phyloP scores from a whole-genome alignment of 352 stramenopile species.

The Phytophthora sojae region DNA sequence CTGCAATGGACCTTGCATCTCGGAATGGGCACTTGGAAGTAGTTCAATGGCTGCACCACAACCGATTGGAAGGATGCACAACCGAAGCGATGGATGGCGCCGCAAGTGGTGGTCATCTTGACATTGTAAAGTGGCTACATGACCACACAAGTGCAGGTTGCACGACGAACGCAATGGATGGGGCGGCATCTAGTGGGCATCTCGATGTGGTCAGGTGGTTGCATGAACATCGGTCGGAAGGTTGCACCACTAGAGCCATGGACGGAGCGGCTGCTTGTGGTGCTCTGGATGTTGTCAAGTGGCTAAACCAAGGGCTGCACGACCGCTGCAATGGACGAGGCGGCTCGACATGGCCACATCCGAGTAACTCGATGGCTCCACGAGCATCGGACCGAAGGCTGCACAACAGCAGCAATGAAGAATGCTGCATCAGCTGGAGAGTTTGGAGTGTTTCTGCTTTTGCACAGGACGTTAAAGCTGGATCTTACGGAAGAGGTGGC shows the following conservation, averaged over 20 bases:
- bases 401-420: background rate
- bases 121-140: constrained; percentile 1
- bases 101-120: background rate
- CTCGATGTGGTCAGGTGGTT: constrained; percentile 5
- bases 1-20: background rate
- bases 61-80: background rate
- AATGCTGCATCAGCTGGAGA: background rate
- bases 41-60: background rate
- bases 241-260: constrained; percentile 2
- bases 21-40: constrained; percentile 1
- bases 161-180: background rate
- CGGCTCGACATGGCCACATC: background rate
- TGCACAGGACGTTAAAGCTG: background rate
- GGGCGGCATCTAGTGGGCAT: constrained; percentile 4
- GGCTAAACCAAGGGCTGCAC: background rate
- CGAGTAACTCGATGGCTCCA: background rate
- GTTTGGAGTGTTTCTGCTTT: constrained; percentile 7
- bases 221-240: background rate
- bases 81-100: background rate
- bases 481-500: background rate
- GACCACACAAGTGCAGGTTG: background rate
- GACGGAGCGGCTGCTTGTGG: background rate
- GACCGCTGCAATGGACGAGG: background rate
- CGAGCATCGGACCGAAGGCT: background rate
- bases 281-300: background rate